Conservation (phyloP, 192 early-diverging fungal species). For the Radiomyces spectabilis region DNA sequence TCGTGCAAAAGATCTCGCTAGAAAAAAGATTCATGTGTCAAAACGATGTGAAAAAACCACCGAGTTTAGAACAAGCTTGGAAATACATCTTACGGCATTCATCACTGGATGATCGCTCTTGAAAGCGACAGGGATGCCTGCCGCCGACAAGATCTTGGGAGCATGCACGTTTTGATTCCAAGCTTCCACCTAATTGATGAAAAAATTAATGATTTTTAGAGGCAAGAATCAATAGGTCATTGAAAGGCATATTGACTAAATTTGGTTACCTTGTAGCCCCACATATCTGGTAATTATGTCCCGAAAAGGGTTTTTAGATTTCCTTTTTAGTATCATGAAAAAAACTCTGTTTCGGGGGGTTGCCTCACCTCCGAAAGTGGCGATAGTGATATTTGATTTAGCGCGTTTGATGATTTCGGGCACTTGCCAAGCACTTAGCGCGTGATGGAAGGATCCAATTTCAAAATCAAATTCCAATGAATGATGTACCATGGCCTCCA, state of each 20-base stretch:
- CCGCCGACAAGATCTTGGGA: constrained; percentile 40
- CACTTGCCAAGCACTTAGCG: constrained; percentile 49
- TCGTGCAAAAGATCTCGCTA: constrained; percentile 52
- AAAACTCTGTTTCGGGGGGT: no score
- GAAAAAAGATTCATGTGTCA: neutral
- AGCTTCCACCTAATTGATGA: constrained; percentile 47
- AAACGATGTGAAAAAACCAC: neutral
- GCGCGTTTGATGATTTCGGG: constrained; percentile 41
- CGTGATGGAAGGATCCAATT: constrained; percentile 58
- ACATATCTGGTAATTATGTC: constrained; percentile 35
- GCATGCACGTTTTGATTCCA: constrained; percentile 44
- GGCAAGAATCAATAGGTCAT: neutral
- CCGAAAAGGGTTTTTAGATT: no score
- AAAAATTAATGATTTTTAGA: neutral
- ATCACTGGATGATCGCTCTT: constrained; percentile 62
- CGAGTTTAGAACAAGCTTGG: no score
- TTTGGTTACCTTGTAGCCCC: constrained; percentile 35
- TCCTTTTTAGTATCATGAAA: no score
- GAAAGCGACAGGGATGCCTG: constrained; percentile 55
- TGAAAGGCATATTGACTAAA: neutral
- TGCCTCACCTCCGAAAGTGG: constrained; percentile 46
- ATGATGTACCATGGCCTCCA: constrained; percentile 51
- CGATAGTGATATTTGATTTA: constrained; percentile 43
- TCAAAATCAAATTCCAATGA: constrained; percentile 52
- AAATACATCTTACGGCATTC: constrained; percentile 42